Conservation (phyloP, 441 rosid species). For the Adansonia gregorii region DNA sequence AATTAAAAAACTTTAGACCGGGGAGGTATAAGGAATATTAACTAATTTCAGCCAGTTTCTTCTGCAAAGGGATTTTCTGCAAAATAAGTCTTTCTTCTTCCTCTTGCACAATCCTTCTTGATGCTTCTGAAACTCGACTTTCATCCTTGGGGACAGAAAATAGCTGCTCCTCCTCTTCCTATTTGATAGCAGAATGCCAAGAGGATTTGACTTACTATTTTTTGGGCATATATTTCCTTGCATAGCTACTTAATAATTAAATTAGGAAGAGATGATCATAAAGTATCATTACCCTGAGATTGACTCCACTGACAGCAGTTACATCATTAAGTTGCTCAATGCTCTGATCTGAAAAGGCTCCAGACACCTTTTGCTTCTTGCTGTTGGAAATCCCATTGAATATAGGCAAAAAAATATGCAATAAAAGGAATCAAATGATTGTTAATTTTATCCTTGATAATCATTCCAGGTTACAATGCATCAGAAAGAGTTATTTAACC, state of each 20-base stretch:
- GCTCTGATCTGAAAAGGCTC: slow-evolving; percentile 81
- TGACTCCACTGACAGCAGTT: slow-evolving; percentile 98
- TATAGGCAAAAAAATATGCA: slow-evolving; percentile 3
- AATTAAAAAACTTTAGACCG: slow-evolving; percentile 3
- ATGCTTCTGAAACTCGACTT: slow-evolving; percentile 88
- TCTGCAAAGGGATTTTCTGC: slow-evolving; percentile 85
- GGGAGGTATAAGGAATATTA: slow-evolving; percentile 30
- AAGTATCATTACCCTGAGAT: slow-evolving; percentile 68
- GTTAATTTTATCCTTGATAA: not conserved
- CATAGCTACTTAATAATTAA: slow-evolving; percentile 16
- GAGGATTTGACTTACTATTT: slow-evolving; percentile 19
- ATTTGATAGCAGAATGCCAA: slow-evolving; percentile 33
- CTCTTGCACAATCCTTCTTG: slow-evolving; percentile 91
- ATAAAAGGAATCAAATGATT: slow-evolving; percentile 17
- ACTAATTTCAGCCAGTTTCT: slow-evolving; percentile 88
- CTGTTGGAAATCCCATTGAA: slow-evolving; percentile 48
- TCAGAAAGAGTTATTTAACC: slow-evolving; percentile 42
- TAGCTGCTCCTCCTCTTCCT: slow-evolving; percentile 99
- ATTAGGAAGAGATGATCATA: slow-evolving; percentile 21
- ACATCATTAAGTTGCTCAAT: slow-evolving; percentile 98
- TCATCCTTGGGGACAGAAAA: slow-evolving; percentile 90
- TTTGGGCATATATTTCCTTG: slow-evolving; percentile 22
- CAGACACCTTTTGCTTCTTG: slow-evolving; percentile 91
- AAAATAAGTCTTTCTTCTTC: slow-evolving; percentile 91
- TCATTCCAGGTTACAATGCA: slow-evolving; percentile 12